Evolutionary conservation across 306 rosid species (phyloP).

Genomic region (Sphenostylis stenocarpa): DNA sequence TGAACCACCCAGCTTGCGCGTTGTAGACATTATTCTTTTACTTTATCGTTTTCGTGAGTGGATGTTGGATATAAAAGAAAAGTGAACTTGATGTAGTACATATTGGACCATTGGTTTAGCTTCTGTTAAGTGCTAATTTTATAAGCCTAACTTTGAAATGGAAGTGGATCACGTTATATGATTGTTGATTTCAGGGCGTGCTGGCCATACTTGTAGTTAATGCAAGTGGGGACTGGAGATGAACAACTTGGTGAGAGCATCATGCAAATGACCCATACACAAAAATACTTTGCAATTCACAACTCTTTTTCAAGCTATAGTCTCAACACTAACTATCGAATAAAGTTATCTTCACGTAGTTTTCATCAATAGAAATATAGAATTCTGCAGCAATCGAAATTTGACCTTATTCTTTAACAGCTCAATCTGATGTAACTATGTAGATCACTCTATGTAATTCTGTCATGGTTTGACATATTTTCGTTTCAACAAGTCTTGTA

Average conservation of each 20-base stretch:
- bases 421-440: conserved; percentile 6
- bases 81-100: neutral
- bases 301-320: conserved; percentile 13
- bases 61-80: neutral
- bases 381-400: conserved; percentile 18
- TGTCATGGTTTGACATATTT: neutral
- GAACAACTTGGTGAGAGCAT: conserved; percentile 26
- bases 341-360: conserved; percentile 1
- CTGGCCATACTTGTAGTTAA: conserved; percentile 9
- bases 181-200: conserved; percentile 7
- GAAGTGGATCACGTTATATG: conserved; percentile 12
- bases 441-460: neutral
- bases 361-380: conserved; percentile 1
- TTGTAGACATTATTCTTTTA: too few relatives aligned
- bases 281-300: conserved; percentile 12
- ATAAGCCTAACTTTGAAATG: neutral
- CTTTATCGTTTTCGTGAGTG: neutral
- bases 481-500: conserved; percentile 6
- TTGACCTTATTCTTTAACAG: neutral
- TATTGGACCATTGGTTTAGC: neutral
- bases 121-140: neutral
- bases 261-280: neutral
- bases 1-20: neutral
- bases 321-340: neutral
- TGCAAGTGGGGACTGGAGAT: conserved; percentile 18